Evolutionary conservation across 495 filamentous ascomycete species (phyloP), one percentile per base, ranked within the genome.

Genomic region (Lentithecium fluviatile): DNA sequence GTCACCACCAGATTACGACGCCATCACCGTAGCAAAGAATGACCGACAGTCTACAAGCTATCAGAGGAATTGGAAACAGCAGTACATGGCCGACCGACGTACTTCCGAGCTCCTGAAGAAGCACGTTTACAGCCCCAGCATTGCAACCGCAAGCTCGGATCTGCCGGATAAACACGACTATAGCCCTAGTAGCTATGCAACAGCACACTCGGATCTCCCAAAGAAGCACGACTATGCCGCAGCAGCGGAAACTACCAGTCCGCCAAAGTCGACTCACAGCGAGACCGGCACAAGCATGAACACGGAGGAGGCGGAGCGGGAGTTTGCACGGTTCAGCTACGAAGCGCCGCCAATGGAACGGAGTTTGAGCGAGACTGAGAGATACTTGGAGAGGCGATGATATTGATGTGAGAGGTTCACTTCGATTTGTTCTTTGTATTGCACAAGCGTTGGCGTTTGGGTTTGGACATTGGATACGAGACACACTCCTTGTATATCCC

Each of bases 301-400:
- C 21, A 55, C 58, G 3, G 40, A 43, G 19, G 5, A 15, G 15
- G 51, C 50, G 2, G 50, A 54, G 32, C 48, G 47, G 23, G 58
- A 62, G 40, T 62, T 62, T 36, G 8, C 12, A 26, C 19, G 58
- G 21, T 61, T 61, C 38, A 54, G 50, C 32, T 61, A 38, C 19
- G 58, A 61, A 19, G 58, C 58, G 40, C 42, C 51, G 50, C 58
- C 42, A 19, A 4, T 38, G 58, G 38, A 56, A 38, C 37, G 38
- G 4, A 47, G 53, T 47, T 6, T 32, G 38, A 56, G 26, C 24
- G 53, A 56, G 26, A 56, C 20, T 3, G 53, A 47, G 38, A 25
- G 38, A 38, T 10, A 34, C 6, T 24, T 23, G 5, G 52, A 54
- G 38, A 56, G 38, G 26, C 4, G 40, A 20, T 43, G 19, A n/a